These are phyloP conservation scores for Tolypocladium nubicola DNA, from an alignment of 2,329 filamentous ascomycete species.

Conservation along the genomic window DNA sequence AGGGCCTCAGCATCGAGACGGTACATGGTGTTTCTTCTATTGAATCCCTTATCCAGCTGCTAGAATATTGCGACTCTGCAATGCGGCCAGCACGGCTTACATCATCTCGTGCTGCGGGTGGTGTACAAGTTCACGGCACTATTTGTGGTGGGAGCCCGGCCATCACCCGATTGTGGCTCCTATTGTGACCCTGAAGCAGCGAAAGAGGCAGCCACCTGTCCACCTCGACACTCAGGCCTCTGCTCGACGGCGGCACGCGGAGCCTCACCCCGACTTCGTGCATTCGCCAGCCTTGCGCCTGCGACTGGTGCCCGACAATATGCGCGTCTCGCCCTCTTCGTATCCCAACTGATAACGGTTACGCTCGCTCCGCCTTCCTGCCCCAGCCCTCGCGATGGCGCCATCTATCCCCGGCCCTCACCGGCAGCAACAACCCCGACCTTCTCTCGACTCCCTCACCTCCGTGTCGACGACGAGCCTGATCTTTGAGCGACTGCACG, in stretches of 20 bases:
- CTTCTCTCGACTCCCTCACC: conserved; percentile 52
- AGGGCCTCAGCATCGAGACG: no score
- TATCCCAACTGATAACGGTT: background rate
- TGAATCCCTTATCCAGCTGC: no score
- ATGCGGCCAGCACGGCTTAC: no score
- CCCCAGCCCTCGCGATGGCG: background rate
- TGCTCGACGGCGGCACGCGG: background rate
- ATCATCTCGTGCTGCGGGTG: no score
- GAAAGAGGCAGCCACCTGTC: background rate
- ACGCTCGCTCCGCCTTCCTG: background rate
- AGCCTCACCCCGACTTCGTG: background rate
- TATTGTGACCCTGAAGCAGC: background rate
- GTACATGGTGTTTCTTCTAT: no score
- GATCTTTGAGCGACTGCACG: conserved; percentile 66
- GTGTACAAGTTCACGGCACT: no score
- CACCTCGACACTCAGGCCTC: background rate
- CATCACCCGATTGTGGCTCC: background rate
- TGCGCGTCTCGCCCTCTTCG: background rate
- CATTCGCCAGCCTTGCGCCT: background rate
- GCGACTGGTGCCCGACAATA: background rate
- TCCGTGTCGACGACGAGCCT: conserved; percentile 76
- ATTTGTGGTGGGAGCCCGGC: background rate
- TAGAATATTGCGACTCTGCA: no score
- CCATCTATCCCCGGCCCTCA: background rate
- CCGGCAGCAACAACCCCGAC: conserved; percentile 5